These are phyloP conservation scores for Wickerhamiella parazyma DNA, from an alignment of 805 yeast species.

Conservation along the genomic window DNA sequence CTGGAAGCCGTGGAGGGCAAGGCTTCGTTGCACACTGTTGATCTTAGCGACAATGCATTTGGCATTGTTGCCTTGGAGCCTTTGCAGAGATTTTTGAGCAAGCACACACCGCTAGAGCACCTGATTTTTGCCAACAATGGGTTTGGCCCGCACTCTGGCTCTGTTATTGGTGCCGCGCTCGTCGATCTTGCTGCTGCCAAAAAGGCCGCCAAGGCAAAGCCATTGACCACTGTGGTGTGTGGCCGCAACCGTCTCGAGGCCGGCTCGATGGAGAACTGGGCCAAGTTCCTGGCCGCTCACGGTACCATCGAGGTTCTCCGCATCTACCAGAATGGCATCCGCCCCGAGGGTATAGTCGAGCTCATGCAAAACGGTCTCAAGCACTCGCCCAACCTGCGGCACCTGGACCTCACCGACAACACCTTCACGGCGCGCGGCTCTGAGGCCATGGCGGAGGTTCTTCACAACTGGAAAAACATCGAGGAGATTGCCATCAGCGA, in stretches of 20 bases:
- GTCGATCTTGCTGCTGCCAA: conserved; percentile 54
- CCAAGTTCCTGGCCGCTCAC: conserved; percentile 76
- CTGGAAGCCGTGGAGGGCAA: conserved; percentile 61
- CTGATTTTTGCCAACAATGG: conserved; percentile 88
- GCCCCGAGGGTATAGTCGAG: conserved; percentile 80
- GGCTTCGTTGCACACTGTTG: conserved; percentile 54
- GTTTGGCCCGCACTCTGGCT: conserved; percentile 96
- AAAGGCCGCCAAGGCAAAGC: conserved; percentile 31
- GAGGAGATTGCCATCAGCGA: conserved; percentile 78
- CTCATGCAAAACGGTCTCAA: conserved; percentile 61
- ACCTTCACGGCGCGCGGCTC: conserved; percentile 71
- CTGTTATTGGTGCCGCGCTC: conserved; percentile 79
- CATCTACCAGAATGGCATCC: conserved; percentile 91
- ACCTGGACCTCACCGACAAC: conserved; percentile 85
- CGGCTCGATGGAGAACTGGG: conserved; percentile 76
- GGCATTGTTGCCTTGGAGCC: conserved; percentile 93
- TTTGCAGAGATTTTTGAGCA: conserved; percentile 59
- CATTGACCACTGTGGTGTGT: conserved; percentile 73
- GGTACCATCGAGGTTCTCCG: conserved; percentile 56
- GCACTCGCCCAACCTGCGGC: conserved; percentile 43
- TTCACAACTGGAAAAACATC: conserved; percentile 52
- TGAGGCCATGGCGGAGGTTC: conserved; percentile 43
- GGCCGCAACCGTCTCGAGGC: conserved; percentile 96
- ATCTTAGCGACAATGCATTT: conserved; percentile 89
- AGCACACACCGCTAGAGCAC: conserved; percentile 71